phyloP scores from a whole-genome alignment of 1,284 basidiomycete species.

The Wolfiporia cocos region DNA sequence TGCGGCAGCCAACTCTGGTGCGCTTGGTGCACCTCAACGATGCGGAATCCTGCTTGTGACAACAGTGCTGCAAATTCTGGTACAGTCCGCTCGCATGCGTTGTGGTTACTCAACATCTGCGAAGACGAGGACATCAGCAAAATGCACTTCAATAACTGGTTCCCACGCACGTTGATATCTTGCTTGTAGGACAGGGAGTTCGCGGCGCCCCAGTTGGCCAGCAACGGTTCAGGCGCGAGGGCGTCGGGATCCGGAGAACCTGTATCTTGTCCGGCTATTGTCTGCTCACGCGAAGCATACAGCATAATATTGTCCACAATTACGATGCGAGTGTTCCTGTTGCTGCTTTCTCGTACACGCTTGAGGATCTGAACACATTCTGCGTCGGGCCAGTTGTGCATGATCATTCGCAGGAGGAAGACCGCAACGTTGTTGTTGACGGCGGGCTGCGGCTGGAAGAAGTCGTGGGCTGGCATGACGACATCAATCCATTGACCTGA shows the following conservation, averaged over 20 bases:
- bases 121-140: too few species aligned
- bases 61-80: conserved; percentile 8
- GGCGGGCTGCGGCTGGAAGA: conserved; percentile 53
- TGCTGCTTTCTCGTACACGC: conserved; percentile 4
- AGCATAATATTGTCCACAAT: conserved; percentile 12
- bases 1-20: conserved; percentile 12
- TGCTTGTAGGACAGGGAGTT: conserved; percentile 11
- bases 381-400: conserved; percentile 68
- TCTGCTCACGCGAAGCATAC: conserved; percentile 9
- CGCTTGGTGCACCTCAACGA: conserved; percentile 9
- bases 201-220: conserved; percentile 11
- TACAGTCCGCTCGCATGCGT: conserved; percentile 11
- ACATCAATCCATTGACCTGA: not conserved
- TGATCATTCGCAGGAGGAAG: conserved; percentile 58
- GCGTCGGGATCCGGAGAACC: conserved; percentile 4
- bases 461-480: conserved; percentile 48
- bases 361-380: conserved; percentile 13
- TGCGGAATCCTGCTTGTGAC: conserved; percentile 4
- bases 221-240: conserved; percentile 8
- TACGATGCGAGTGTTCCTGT: conserved; percentile 7
- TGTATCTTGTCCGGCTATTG: conserved; percentile 3
- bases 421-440: conserved; percentile 31
- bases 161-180: conserved; percentile 9
- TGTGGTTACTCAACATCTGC: conserved; percentile 12
- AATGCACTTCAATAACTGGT: too few species aligned